phyloP scores from a whole-genome alignment of 1,284 basidiomycete genomes.

The Leccinum fallax region DNA sequence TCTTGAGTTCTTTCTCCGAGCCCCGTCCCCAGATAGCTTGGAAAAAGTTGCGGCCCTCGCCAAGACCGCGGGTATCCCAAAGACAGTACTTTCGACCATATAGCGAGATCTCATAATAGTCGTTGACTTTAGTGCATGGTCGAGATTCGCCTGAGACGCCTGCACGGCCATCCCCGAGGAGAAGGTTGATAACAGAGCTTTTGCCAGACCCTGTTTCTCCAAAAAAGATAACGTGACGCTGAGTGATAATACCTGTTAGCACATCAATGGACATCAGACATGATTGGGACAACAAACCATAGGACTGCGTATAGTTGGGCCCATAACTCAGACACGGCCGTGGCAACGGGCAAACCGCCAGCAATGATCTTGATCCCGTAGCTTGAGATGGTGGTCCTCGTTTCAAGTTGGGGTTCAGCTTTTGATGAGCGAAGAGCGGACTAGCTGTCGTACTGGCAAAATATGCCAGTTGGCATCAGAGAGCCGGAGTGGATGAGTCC shows the following conservation, averaged over 20 bases:
- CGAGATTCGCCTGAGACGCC: constrained; percentile 17
- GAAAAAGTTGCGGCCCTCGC: constrained; percentile 13
- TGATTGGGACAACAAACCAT: constrained; percentile 19
- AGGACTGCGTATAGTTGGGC: not conserved
- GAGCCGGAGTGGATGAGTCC: not conserved
- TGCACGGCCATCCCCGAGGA: constrained; percentile 18
- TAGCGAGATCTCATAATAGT: constrained; percentile 19
- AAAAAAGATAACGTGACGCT: constrained; percentile 27
- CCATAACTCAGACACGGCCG: constrained; percentile 1
- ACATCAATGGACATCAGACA: not conserved
- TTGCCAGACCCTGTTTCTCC: constrained; percentile 34
- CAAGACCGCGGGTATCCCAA: constrained; percentile 36
- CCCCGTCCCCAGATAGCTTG: constrained; percentile 11
- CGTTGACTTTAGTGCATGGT: constrained; percentile 24
- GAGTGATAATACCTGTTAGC: not conserved
- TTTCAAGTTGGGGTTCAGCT: not conserved
- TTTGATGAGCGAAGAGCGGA: not conserved
- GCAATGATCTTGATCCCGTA: not conserved
- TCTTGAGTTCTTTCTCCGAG: constrained; percentile 22
- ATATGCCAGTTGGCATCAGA: not conserved
- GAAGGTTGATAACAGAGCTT: constrained; percentile 32
- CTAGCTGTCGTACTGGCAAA: not conserved
- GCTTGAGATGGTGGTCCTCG: not conserved
- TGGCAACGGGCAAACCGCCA: not conserved
- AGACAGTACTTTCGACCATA: constrained; percentile 14